A percentile compares a stretch with the other conserved stretches of the same genome.
Conservation (phyloP, 768 basidiomycete species). For the Psilocybe azurescens region DNA sequence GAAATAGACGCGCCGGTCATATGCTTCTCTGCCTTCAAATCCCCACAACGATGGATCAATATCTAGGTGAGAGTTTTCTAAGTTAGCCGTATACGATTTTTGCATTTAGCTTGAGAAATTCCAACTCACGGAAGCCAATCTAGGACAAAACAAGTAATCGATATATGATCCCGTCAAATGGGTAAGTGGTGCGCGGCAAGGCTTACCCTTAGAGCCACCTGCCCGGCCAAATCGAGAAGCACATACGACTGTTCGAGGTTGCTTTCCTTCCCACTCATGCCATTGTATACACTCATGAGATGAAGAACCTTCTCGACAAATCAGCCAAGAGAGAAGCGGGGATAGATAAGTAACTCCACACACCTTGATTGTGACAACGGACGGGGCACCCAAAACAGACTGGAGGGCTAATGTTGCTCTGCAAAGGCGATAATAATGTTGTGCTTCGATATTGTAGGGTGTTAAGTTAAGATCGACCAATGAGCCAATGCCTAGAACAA, state of each 20-base stretch:
- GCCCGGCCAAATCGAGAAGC: constrained; percentile 51
- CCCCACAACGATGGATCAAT: constrained; percentile 58
- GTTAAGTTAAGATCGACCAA: constrained; percentile 50
- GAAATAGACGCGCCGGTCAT: constrained; percentile 59
- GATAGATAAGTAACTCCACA: not conserved
- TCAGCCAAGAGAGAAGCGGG: not conserved
- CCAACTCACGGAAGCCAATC: constrained; percentile 49
- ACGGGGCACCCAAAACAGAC: constrained; percentile 46
- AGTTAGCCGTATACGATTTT: constrained; percentile 7
- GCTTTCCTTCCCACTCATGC: constrained; percentile 55
- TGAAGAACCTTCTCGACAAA: constrained; percentile 42
- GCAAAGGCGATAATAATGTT: constrained; percentile 55
- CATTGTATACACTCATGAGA: constrained; percentile 59
- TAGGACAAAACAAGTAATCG: constrained; percentile 21
- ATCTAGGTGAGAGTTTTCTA: constrained; percentile 34
- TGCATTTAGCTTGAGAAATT: not conserved
- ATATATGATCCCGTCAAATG: constrained; percentile 4
- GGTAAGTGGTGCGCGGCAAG: not conserved
- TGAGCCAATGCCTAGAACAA: constrained; percentile 52
- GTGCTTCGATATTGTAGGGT: constrained; percentile 55
- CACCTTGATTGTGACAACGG: constrained; percentile 52
- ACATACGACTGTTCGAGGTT: constrained; percentile 53
- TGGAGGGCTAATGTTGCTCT: constrained; percentile 52
- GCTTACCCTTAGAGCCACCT: constrained; percentile 52
- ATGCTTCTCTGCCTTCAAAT: constrained; percentile 52